These are phyloP conservation scores for Phytophthora hybrid DNA, from an alignment of 352 stramenopile species.

Conservation along the genomic window DNA sequence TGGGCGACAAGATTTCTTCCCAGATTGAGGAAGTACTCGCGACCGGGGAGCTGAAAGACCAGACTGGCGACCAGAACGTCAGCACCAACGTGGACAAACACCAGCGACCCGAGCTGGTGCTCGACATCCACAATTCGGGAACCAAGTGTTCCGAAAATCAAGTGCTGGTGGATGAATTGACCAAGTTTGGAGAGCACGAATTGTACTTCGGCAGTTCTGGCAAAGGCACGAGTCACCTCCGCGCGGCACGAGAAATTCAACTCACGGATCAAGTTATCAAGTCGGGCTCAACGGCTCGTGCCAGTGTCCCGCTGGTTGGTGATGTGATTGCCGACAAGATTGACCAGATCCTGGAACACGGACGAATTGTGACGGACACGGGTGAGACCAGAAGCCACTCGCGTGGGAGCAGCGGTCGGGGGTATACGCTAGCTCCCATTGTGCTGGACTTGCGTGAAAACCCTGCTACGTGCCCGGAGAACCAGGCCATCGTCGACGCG, in stretches of 20 bases:
- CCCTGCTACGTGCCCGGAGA: conserved; percentile 61
- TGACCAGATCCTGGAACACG: conserved; percentile 76
- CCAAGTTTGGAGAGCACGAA: conserved; percentile 77
- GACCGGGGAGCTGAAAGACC: conserved; percentile 63
- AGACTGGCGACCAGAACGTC: conserved; percentile 55
- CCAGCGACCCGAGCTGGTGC: conserved; percentile 52
- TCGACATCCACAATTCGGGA: conserved; percentile 51
- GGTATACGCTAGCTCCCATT: conserved; percentile 67
- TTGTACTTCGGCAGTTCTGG: conserved; percentile 75
- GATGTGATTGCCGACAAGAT: conserved; percentile 84
- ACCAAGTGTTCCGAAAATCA: conserved; percentile 72
- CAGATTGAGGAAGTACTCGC: conserved; percentile 71
- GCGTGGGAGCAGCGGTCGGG: conserved; percentile 42
- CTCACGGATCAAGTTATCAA: conserved; percentile 57
- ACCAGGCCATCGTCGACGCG: conserved; percentile 74
- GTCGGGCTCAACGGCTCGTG: conserved; percentile 55
- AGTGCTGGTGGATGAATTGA: conserved; percentile 65
- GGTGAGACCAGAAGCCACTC: conserved; percentile 35
- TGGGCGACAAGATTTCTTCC: conserved; percentile 63
- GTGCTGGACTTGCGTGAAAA: conserved; percentile 70
- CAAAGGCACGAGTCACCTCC: conserved; percentile 76
- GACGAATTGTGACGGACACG: conserved; percentile 65
- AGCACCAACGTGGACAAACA: conserved; percentile 51
- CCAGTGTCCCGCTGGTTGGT: conserved; percentile 62
- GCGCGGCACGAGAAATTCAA: conserved; percentile 71